Evolutionary conservation across 176 grass and related monocot species (phyloP).

Genomic region (Raddia distichophylla): DNA sequence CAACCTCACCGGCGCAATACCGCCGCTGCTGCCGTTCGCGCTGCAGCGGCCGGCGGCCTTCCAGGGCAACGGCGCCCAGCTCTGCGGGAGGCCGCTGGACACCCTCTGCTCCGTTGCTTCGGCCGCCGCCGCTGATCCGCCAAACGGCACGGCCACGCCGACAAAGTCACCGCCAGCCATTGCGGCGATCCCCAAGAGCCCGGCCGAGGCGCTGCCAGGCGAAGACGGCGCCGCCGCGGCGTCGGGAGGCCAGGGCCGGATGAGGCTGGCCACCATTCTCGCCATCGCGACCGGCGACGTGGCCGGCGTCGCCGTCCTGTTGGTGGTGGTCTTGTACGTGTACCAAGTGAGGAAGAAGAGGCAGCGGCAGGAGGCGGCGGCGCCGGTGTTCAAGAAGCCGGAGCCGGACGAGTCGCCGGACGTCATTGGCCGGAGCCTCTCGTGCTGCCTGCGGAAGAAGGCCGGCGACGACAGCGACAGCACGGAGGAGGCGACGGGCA

Average conservation of each 20-base stretch:
- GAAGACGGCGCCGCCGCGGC: background rate
- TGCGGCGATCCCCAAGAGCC: constrained; percentile 73
- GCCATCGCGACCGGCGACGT: constrained; percentile 69
- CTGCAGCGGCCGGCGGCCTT: constrained; percentile 64
- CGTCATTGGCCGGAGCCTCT: constrained; percentile 41
- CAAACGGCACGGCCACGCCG: constrained; percentile 23
- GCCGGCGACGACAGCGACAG: constrained; percentile 50
- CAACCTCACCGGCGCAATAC: constrained; percentile 80
- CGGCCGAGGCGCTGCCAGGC: constrained; percentile 36
- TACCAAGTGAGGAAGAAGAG: constrained; percentile 70
- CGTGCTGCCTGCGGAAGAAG: constrained; percentile 76
- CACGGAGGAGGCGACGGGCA: constrained; percentile 60
- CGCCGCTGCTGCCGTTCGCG: constrained; percentile 49
- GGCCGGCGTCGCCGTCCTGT: constrained; percentile 59
- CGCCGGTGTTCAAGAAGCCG: constrained; percentile 52
- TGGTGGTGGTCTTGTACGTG: constrained; percentile 59
- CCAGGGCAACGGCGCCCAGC: constrained; percentile 55
- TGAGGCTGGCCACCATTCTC: constrained; percentile 53
- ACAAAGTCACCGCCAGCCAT: constrained; percentile 77
- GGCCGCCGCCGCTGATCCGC: constrained; percentile 46
- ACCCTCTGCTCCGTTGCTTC: constrained; percentile 65
- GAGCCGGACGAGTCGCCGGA: constrained; percentile 43
- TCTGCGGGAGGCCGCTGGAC: constrained; percentile 71
- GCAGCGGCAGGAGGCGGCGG: constrained; percentile 37
- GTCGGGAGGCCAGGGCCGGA: constrained; percentile 30